Conservation (phyloP, 257 asterid species). For the Solanum corneliomulleri region DNA sequence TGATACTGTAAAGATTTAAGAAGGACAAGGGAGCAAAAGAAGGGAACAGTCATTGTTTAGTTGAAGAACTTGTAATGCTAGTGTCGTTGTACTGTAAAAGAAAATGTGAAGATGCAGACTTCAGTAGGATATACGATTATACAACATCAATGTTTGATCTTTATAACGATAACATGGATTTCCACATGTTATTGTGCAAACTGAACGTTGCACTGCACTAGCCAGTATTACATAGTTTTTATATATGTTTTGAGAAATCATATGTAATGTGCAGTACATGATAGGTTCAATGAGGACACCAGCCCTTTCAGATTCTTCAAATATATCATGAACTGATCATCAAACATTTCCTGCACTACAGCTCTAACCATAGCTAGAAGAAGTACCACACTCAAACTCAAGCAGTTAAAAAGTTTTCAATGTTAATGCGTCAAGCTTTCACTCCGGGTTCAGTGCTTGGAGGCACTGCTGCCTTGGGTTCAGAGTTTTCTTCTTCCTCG, state of each 20-base stretch:
- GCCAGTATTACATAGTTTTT: neutral
- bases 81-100: neutral
- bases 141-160: neutral
- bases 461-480: constrained; percentile 6
- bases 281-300: neutral
- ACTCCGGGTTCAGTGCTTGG: neutral
- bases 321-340: neutral
- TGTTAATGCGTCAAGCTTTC: constrained; percentile 4
- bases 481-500: neutral
- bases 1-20: neutral
- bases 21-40: neutral
- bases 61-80: neutral
- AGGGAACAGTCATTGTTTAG: neutral
- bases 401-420: neutral
- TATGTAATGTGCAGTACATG: neutral
- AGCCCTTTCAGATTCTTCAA: neutral
- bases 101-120: neutral
- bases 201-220: neutral
- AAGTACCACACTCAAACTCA: neutral
- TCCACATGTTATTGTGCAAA: neutral
- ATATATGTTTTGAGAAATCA: neutral
- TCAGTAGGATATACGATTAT: neutral
- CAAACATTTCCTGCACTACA: neutral
- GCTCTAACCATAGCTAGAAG: neutral
- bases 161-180: neutral